Conservation (phyloP, 2,329 filamentous ascomycete species). For the Hypocreales sp. region DNA sequence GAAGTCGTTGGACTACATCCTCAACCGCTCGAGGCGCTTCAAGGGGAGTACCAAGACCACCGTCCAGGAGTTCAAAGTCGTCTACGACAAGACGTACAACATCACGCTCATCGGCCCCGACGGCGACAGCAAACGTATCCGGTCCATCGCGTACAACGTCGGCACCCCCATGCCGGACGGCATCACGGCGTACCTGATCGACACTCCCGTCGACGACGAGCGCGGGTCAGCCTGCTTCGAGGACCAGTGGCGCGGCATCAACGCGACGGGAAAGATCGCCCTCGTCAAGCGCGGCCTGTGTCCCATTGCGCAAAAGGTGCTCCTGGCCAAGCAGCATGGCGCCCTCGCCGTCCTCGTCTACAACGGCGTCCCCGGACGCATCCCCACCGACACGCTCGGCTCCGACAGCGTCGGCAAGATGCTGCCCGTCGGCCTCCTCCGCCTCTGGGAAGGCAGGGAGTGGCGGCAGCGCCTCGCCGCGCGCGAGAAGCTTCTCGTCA, state of each 20-base stretch:
- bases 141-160: constrained; percentile 29
- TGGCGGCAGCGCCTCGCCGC: constrained; percentile 14
- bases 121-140: constrained; percentile 25
- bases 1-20: no score
- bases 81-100: constrained; percentile 24
- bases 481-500: constrained; percentile 14
- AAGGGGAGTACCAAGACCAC: no score
- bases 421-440: constrained; percentile 17
- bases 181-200: constrained; percentile 16
- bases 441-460: constrained; percentile 13
- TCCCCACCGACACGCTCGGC: constrained; percentile 28
- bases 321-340: constrained; percentile 22
- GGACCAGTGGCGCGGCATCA: constrained; percentile 24
- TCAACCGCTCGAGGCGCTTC: no score
- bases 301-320: constrained; percentile 23
- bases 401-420: constrained; percentile 16
- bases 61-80: constrained; percentile 30
- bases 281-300: constrained; percentile 29
- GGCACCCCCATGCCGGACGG: constrained; percentile 24
- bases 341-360: constrained; percentile 37
- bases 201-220: constrained; percentile 19
- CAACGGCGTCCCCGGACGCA: constrained; percentile 41
- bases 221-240: constrained; percentile 21
- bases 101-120: constrained; percentile 28
- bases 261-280: constrained; percentile 24